phyloP scores from a whole-genome alignment of 2,329 filamentous ascomycete genomes.

The Phialemoniopsis sp. region DNA sequence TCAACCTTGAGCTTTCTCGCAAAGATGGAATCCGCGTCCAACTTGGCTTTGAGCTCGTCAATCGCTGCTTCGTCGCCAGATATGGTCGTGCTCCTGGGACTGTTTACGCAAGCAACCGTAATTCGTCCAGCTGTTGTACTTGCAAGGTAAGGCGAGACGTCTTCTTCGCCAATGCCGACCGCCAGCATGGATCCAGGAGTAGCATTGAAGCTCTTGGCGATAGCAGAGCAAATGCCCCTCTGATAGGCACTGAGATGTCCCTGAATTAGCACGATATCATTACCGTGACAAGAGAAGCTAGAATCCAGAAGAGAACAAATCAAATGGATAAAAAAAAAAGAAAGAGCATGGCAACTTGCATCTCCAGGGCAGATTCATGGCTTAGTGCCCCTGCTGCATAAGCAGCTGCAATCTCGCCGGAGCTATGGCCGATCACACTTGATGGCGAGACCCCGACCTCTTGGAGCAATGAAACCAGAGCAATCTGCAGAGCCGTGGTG shows the following conservation, averaged over 20 bases:
- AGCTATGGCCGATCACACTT: slow-evolving; percentile 4
- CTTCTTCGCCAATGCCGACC: slow-evolving; percentile 5
- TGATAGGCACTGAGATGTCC: background rate
- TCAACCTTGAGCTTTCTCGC: slow-evolving; percentile 26
- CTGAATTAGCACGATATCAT: too few relatives aligned
- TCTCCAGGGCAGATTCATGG: background rate
- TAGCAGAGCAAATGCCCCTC: background rate
- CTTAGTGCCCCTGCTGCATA: slow-evolving; percentile 4
- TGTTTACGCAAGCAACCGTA: slow-evolving; percentile 19
- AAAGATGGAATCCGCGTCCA: slow-evolving; percentile 19
- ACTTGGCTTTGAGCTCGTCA: slow-evolving; percentile 10
- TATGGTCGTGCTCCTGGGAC: slow-evolving; percentile 18
- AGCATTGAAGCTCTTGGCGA: background rate
- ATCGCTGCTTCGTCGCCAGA: slow-evolving; percentile 22
- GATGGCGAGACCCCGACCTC: slow-evolving; percentile 1
- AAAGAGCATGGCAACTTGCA: too few relatives aligned
- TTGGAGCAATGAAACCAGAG: slow-evolving; percentile 1
- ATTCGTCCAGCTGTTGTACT: slow-evolving; percentile 6
- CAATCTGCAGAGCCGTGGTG: slow-evolving; percentile 7
- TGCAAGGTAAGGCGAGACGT: slow-evolving; percentile 1
- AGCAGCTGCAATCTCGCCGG: slow-evolving; percentile 9
- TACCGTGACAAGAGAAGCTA: too few relatives aligned
- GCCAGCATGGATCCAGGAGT: slow-evolving; percentile 11
- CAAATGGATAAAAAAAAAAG: too few relatives aligned
- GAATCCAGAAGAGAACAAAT: too few relatives aligned